Percentiles rank a stretch among this genome's conserved stretches.
These are phyloP conservation scores for Helenozyma baotianmanensis DNA, from an alignment of 805 yeast species.

Conservation along the genomic window DNA sequence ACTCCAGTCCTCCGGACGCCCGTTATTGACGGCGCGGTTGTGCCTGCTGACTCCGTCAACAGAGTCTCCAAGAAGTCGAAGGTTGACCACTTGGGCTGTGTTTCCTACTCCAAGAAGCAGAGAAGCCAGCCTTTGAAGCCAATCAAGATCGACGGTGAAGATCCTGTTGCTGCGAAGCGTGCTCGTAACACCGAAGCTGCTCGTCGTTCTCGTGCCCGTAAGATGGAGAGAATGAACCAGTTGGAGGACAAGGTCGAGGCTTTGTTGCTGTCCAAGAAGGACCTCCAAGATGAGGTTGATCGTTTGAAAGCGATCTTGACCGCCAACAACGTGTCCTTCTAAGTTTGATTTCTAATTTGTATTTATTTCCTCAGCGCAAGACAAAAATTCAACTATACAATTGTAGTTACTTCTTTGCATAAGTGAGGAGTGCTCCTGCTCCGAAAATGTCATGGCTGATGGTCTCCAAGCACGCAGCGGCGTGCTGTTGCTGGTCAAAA, in stretches of 20 bases:
- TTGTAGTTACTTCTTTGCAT: constrained; percentile 33
- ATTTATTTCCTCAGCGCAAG: constrained; percentile 1
- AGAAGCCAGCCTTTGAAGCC: constrained; percentile 71
- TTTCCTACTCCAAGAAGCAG: constrained; percentile 73
- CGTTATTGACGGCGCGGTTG: constrained; percentile 2
- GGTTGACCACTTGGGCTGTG: constrained; percentile 70
- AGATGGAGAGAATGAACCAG: constrained; percentile 81
- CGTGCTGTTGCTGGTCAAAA: constrained; percentile 51
- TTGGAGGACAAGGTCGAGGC: constrained; percentile 73
- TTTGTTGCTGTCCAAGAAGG: constrained; percentile 54
- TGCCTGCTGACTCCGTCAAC: constrained; percentile 1
- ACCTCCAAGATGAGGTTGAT: constrained; percentile 58
- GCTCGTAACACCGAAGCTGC: constrained; percentile 99
- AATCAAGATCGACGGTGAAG: constrained; percentile 48
- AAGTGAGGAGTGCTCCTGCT: constrained; percentile 21
- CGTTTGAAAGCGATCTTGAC: constrained; percentile 50
- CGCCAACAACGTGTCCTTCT: constrained; percentile 13
- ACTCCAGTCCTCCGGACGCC: constrained; percentile 14
- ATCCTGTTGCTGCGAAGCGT: constrained; percentile 76
- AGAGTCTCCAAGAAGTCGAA: constrained; percentile 21
- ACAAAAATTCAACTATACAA: not conserved
- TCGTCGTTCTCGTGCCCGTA: constrained; percentile 89
- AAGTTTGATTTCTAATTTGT: not conserved
- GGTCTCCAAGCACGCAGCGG: constrained; percentile 33
- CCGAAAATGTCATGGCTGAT: constrained; percentile 18